phyloP scores from a whole-genome alignment of 2,329 filamentous ascomycete genomes.

The Pseudogymnoascus sp. region DNA sequence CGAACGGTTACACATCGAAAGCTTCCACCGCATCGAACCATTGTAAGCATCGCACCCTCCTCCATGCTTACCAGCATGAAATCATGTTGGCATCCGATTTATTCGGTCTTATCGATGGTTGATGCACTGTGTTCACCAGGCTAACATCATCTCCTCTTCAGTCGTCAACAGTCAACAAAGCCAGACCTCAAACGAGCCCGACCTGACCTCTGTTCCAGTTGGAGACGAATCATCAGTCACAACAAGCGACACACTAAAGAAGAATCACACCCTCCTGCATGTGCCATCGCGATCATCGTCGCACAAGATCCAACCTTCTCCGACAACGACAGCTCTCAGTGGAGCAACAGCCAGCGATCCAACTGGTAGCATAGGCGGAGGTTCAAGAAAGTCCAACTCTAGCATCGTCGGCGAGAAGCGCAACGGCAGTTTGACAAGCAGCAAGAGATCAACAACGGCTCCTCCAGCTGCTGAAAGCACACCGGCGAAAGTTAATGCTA shows the following conservation, averaged over 20 bases:
- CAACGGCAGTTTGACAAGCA: constrained; percentile 61
- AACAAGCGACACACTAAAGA: constrained; percentile 22
- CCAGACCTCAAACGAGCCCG: neutral
- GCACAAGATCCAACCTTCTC: constrained; percentile 50
- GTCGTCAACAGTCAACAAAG: neutral
- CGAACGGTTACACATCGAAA: constrained; percentile 24
- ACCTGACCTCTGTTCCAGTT: neutral
- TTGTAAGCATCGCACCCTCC: neutral
- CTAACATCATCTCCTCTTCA: neutral
- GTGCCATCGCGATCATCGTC: constrained; percentile 56
- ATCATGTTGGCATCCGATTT: neutral
- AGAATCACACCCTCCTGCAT: constrained; percentile 44
- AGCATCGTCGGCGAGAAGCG: constrained; percentile 55
- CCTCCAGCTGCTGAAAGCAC: constrained; percentile 31
- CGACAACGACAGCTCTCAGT: constrained; percentile 51
- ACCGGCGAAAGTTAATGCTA: constrained; percentile 27
- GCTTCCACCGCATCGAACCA: constrained; percentile 25
- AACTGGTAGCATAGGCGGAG: constrained; percentile 53
- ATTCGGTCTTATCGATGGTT: neutral
- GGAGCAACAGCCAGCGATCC: constrained; percentile 51
- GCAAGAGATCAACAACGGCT: constrained; percentile 44
- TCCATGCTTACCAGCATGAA: neutral
- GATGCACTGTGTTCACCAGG: neutral
- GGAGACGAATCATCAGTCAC: neutral
- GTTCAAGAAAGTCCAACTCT: constrained; percentile 56